Evolutionary conservation across 345 rosid species (phyloP).

Genomic region (Dimocarpus longan): DNA sequence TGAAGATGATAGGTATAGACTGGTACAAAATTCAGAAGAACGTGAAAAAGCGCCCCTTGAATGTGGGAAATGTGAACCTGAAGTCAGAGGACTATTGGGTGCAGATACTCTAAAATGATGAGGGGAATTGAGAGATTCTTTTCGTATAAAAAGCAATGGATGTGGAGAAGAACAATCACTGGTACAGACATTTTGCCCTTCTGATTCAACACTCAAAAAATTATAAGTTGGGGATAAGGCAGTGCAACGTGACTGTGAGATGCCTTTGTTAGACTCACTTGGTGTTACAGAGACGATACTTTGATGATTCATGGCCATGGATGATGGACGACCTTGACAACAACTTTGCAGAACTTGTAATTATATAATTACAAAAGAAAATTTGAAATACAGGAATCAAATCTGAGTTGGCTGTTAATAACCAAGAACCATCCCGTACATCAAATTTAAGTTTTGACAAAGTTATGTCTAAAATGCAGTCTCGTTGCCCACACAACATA

Average conservation of each 20-base stretch:
- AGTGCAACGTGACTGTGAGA: constrained; percentile 35
- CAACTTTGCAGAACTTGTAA: neutral
- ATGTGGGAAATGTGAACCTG: constrained; percentile 38
- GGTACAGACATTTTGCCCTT: constrained; percentile 31
- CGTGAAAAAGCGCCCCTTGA: constrained; percentile 54
- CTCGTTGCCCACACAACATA: neutral
- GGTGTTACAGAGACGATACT: constrained; percentile 33
- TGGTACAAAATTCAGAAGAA: constrained; percentile 83
- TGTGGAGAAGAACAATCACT: constrained; percentile 35
- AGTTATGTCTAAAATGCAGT: neutral
- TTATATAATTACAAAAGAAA: neutral
- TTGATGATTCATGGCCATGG: constrained; percentile 34
- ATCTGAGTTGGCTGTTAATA: neutral
- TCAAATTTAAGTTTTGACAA: neutral
- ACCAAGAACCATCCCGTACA: neutral
- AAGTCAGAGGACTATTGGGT: constrained; percentile 43
- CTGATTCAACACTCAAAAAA: constrained; percentile 37
- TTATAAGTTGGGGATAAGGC: constrained; percentile 33
- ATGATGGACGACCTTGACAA: constrained; percentile 5
- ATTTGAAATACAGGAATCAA: constrained; percentile 1
- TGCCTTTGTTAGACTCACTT: constrained; percentile 39
- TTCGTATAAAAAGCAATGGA: constrained; percentile 40
- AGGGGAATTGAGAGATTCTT: constrained; percentile 38
- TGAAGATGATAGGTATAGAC: constrained; percentile 77
- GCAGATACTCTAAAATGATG: constrained; percentile 29